phyloP scores from a whole-genome alignment of 1,139 yeast species.

The Kurtzmaniella quercitrusa region DNA sequence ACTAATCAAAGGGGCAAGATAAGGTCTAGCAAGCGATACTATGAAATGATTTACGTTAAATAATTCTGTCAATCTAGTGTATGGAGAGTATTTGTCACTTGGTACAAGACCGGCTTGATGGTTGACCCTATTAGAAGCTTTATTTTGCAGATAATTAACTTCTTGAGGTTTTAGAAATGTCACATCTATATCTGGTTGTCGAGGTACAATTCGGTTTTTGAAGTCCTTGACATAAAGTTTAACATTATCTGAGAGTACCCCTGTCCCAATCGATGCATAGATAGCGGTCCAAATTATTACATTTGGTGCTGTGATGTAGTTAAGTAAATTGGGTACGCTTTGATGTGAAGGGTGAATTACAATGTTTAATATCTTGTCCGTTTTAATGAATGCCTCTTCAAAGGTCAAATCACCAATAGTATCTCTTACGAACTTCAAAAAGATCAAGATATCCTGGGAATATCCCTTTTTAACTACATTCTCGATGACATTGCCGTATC shows the following conservation, averaged over 20 bases:
- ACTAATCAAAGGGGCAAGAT: slow-evolving; percentile 81
- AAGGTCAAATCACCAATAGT: slow-evolving; percentile 84
- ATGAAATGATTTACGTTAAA: slow-evolving; percentile 92
- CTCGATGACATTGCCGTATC: slow-evolving; percentile 63
- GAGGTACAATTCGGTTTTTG: slow-evolving; percentile 51
- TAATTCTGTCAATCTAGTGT: slow-evolving; percentile 81
- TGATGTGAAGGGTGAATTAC: slow-evolving; percentile 83
- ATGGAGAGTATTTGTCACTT: slow-evolving; percentile 51
- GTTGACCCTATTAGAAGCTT: slow-evolving; percentile 12
- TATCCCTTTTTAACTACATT: slow-evolving; percentile 69
- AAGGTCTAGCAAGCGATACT: slow-evolving; percentile 87
- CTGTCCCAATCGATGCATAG: slow-evolving; percentile 69
- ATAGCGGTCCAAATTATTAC: slow-evolving; percentile 88
- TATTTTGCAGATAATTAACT: slow-evolving; percentile 36
- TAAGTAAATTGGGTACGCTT: slow-evolving; percentile 70
- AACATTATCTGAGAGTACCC: slow-evolving; percentile 57
- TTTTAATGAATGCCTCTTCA: slow-evolving; percentile 86
- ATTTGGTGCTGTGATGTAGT: slow-evolving; percentile 92
- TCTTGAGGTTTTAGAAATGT: slow-evolving; percentile 44
- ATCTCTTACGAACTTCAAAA: slow-evolving; percentile 72
- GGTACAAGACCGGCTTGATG: slow-evolving; percentile 11
- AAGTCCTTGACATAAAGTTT: slow-evolving; percentile 68
- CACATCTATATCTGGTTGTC: slow-evolving; percentile 29
- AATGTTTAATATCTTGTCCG: slow-evolving; percentile 79
- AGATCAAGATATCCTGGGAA: slow-evolving; percentile 77